These are phyloP conservation scores for Boletus huronensis DNA, from an alignment of 768 basidiomycete species.

Conservation along the genomic window DNA sequence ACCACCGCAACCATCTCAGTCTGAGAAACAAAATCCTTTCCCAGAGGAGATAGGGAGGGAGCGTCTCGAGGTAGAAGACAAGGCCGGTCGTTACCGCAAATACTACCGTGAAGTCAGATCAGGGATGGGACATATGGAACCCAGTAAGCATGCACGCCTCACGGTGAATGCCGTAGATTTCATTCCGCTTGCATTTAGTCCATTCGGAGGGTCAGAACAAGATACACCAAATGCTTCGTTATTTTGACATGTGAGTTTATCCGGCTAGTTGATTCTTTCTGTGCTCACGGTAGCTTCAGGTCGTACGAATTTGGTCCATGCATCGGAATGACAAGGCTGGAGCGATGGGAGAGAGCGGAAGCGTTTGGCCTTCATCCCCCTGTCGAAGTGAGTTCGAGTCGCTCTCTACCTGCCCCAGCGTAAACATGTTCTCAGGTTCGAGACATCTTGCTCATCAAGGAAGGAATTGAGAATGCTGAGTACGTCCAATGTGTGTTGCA, in stretches of 20 bases:
- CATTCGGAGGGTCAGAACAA: constrained; percentile 58
- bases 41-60: constrained; percentile 16
- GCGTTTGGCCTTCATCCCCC: constrained; percentile 80
- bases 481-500: constrained; percentile 66
- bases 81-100: constrained; percentile 50
- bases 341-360: constrained; percentile 85
- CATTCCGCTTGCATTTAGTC: constrained; percentile 40
- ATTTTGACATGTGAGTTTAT: constrained; percentile 67
- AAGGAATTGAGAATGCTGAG: constrained; percentile 51
- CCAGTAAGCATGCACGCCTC: constrained; percentile 40
- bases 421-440: constrained; percentile 49
- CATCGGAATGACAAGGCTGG: constrained; percentile 71
- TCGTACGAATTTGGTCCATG: constrained; percentile 81
- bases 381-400: constrained; percentile 50
- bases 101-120: constrained; percentile 43
- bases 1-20: background rate
- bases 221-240: constrained; percentile 68
- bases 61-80: constrained; percentile 42
- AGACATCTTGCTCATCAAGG: constrained; percentile 69
- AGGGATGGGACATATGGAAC: constrained; percentile 54
- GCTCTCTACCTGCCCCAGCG: background rate
- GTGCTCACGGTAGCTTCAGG: constrained; percentile 35
- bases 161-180: background rate
- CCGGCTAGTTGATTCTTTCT: background rate
- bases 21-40: constrained; percentile 3